phyloP scores from a whole-genome alignment of 768 basidiomycete genomes.

The Leccinum subgranulosum region DNA sequence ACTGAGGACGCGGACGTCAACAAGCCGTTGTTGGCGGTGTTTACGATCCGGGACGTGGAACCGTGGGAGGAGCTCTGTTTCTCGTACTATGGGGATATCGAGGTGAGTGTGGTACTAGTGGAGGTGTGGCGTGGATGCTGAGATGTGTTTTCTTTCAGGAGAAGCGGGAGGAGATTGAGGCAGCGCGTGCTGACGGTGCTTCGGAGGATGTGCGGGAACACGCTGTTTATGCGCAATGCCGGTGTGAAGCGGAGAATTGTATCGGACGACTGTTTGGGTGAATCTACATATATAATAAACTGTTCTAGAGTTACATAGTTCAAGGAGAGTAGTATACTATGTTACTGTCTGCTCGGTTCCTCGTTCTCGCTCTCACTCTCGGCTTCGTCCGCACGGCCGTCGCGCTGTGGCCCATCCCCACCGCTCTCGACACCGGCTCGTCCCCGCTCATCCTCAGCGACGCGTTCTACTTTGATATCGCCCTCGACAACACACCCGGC shows the following conservation, averaged over 20 bases:
- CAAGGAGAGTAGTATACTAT: too few relatives aligned
- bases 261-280: slow-evolving; percentile 36
- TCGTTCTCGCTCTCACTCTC: slow-evolving; percentile 2
- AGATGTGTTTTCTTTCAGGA: slow-evolving; percentile 8
- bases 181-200: background rate
- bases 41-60: slow-evolving; percentile 61
- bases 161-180: slow-evolving; percentile 21
- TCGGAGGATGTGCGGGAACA: slow-evolving; percentile 24
- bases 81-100: slow-evolving; percentile 63
- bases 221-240: slow-evolving; percentile 47
- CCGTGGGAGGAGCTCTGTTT: slow-evolving; percentile 74
- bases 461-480: slow-evolving; percentile 30
- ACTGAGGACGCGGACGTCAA: slow-evolving; percentile 72
- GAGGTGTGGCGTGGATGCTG: background rate
- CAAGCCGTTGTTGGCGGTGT: slow-evolving; percentile 67
- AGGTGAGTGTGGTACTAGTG: slow-evolving; percentile 29
- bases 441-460: slow-evolving; percentile 23
- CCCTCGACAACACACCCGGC: slow-evolving; percentile 21
- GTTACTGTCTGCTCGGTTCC: background rate
- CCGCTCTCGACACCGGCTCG: background rate
- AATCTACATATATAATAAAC: background rate
- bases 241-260: slow-evolving; percentile 52
- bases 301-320: too few relatives aligned
- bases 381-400: background rate
- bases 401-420: background rate